phyloP scores from a whole-genome alignment of 192 early-diverging fungal species.

The Podila verticillata region DNA sequence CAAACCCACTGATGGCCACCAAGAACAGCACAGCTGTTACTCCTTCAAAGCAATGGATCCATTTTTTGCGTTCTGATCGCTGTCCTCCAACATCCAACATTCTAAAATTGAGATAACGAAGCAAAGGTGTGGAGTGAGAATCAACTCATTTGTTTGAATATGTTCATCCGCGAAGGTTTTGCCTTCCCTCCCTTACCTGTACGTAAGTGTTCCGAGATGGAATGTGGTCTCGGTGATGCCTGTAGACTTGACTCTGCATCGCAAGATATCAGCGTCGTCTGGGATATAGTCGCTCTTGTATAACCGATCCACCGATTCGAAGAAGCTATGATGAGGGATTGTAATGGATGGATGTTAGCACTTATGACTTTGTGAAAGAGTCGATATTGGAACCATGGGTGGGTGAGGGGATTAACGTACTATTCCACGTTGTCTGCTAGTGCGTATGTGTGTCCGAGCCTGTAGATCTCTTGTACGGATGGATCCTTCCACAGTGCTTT shows the following conservation, averaged over 20 bases:
- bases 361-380: slow-evolving; percentile 35
- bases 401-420: slow-evolving; percentile 26
- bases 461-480: slow-evolving; percentile 54
- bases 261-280: slow-evolving; percentile 66
- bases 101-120: slow-evolving; percentile 30
- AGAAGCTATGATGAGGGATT: slow-evolving; percentile 52
- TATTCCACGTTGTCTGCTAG: slow-evolving; percentile 64
- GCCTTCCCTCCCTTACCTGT: slow-evolving; percentile 51
- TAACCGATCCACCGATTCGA: slow-evolving; percentile 59
- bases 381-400: too few species aligned
- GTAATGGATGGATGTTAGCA: not conserved
- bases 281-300: slow-evolving; percentile 58
- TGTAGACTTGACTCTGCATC: slow-evolving; percentile 69
- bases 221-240: slow-evolving; percentile 70
- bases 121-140: not conserved
- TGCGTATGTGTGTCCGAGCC: slow-evolving; percentile 57
- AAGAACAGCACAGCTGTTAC: slow-evolving; percentile 67
- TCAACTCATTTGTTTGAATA: too few species aligned
- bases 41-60: slow-evolving; percentile 65
- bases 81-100: slow-evolving; percentile 72
- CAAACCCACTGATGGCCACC: slow-evolving; percentile 70
- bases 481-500: slow-evolving; percentile 57
- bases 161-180: too few species aligned
- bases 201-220: slow-evolving; percentile 62
- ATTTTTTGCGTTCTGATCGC: slow-evolving; percentile 64